Evolutionary conservation across 371 early-diverging fungal genomes (phyloP).

Genomic region (Rhizopus sp.): DNA sequence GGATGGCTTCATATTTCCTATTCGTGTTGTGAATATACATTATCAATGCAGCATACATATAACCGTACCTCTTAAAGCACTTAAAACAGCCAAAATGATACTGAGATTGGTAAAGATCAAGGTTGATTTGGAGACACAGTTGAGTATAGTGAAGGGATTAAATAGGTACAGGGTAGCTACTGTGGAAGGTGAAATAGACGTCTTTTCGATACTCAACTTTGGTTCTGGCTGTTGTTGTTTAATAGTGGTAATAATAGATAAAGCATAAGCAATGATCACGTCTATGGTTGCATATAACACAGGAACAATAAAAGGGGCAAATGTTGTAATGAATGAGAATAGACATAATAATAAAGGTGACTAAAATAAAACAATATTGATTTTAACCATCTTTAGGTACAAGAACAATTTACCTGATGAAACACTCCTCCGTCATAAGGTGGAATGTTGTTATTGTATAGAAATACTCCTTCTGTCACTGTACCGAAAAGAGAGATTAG

Average conservation of each 20-base stretch:
- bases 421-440: slow-evolving; percentile 90
- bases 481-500: slow-evolving; percentile 5
- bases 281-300: slow-evolving; percentile 67
- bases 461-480: slow-evolving; percentile 89
- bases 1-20: slow-evolving; percentile 30
- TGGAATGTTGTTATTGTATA: slow-evolving; percentile 73
- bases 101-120: slow-evolving; percentile 74
- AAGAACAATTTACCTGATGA: slow-evolving; percentile 68
- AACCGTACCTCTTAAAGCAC: slow-evolving; percentile 61
- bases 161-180: slow-evolving; percentile 72
- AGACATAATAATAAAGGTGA: slow-evolving; percentile 77
- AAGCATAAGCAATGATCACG: slow-evolving; percentile 59
- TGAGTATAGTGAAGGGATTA: slow-evolving; percentile 80
- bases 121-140: slow-evolving; percentile 77
- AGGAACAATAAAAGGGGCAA: slow-evolving; percentile 55
- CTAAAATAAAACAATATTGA: slow-evolving; percentile 35
- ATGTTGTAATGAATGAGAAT: slow-evolving; percentile 58
- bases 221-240: slow-evolving; percentile 38
- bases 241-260: slow-evolving; percentile 49
- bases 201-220: slow-evolving; percentile 29
- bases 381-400: background rate
- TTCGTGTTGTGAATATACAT: background rate
- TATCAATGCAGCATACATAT: background rate
- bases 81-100: slow-evolving; percentile 65
- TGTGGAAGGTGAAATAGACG: slow-evolving; percentile 31